These are phyloP conservation scores for Cardamine chenopodiifolia DNA, from an alignment of 345 rosid species.

Conservation along the genomic window DNA sequence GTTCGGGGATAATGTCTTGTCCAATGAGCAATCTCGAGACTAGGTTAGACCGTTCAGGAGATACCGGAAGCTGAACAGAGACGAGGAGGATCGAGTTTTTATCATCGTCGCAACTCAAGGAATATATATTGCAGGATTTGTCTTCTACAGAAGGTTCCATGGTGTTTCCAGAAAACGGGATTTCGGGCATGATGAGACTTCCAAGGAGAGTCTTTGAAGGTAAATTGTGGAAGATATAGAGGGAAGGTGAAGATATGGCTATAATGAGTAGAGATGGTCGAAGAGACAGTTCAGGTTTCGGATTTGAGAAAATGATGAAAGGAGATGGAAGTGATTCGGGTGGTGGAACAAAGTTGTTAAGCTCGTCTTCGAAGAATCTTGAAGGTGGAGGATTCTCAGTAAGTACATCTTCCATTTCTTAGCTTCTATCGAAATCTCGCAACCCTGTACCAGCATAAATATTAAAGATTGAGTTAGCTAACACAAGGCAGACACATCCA, in stretches of 20 bases:
- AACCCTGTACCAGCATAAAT: conserved; percentile 1
- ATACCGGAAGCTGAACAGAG: conserved; percentile 64
- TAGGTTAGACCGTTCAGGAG: conserved; percentile 67
- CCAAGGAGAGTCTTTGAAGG: conserved; percentile 69
- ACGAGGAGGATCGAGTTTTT: conserved; percentile 49
- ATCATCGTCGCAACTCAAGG: conserved; percentile 46
- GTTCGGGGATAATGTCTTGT: conserved; percentile 63
- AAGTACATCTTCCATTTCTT: conserved; percentile 82
- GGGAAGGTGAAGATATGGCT: conserved; percentile 74
- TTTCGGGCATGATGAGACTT: conserved; percentile 78
- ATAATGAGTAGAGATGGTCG: conserved; percentile 71
- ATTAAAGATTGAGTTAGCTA: conserved; percentile 14
- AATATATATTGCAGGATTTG: conserved; percentile 81
- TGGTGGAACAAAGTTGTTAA: conserved; percentile 69
- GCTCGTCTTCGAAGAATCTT: conserved; percentile 92
- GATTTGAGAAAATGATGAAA: conserved; percentile 63
- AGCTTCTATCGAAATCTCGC: conserved; percentile 10
- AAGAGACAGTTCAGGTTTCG: conserved; percentile 57
- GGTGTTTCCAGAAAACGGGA: conserved; percentile 65
- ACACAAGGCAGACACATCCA: background rate
- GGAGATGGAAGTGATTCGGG: conserved; percentile 66
- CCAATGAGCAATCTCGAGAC: conserved; percentile 78
- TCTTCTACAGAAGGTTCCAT: conserved; percentile 65
- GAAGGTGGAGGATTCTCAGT: conserved; percentile 95
- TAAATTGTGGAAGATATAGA: conserved; percentile 54